Conservation (phyloP, 441 rosid genomes). For the Omphalea diandra region DNA sequence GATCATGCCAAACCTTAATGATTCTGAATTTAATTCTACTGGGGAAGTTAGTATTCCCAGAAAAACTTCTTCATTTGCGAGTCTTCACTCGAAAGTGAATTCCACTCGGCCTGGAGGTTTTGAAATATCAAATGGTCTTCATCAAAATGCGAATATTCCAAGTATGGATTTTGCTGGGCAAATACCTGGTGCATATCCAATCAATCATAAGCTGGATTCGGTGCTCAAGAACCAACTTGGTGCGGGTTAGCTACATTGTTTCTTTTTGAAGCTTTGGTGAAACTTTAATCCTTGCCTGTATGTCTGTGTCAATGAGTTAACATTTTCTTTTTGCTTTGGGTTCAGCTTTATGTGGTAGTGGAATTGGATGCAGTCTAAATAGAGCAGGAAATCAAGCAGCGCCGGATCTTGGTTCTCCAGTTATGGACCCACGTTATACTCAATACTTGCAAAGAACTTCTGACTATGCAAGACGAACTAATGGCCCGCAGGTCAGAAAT, state of each 20-base stretch:
- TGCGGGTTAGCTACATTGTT: slow-evolving; percentile 42
- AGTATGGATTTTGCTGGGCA: slow-evolving; percentile 43
- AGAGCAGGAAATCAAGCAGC: slow-evolving; percentile 49
- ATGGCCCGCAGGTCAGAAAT: slow-evolving; percentile 47
- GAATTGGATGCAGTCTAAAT: slow-evolving; percentile 40
- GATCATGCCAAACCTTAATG: slow-evolving; percentile 36
- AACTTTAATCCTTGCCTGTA: not conserved
- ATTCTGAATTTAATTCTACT: slow-evolving; percentile 42
- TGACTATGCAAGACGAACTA: slow-evolving; percentile 37
- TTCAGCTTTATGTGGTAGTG: slow-evolving; percentile 44
- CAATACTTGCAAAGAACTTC: slow-evolving; percentile 54
- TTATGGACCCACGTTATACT: slow-evolving; percentile 45
- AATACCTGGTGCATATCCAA: slow-evolving; percentile 45
- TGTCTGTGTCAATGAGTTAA: slow-evolving; percentile 15
- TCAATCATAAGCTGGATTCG: slow-evolving; percentile 46
- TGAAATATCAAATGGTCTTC: no score
- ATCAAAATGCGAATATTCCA: no score
- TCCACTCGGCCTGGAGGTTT: no score
- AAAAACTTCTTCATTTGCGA: slow-evolving; percentile 67
- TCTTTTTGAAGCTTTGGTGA: slow-evolving; percentile 14
- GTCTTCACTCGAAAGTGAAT: slow-evolving; percentile 55
- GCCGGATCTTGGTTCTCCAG: slow-evolving; percentile 48
- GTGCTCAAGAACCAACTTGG: slow-evolving; percentile 40
- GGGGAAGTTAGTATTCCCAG: slow-evolving; percentile 60
- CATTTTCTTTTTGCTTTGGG: slow-evolving; percentile 34